Percentiles rank a stretch among this genome's conserved stretches.
These are phyloP conservation scores for Gossypium ekmanianum DNA, from an alignment of 345 rosid species.

Conservation along the genomic window DNA sequence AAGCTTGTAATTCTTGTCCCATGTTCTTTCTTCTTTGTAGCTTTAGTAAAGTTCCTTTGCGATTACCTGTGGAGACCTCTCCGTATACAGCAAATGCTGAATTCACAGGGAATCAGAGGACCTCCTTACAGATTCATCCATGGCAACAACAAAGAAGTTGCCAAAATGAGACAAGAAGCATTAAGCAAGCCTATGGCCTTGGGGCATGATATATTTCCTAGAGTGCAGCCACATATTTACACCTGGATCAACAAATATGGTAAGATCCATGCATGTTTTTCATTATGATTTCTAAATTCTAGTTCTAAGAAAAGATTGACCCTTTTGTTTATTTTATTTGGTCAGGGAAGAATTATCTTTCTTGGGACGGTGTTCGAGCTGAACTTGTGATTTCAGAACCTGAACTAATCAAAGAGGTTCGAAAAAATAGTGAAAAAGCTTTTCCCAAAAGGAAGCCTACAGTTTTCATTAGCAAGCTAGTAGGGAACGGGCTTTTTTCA, in stretches of 20 bases:
- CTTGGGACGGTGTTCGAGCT: slow-evolving; percentile 34
- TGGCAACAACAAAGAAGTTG: slow-evolving; percentile 34
- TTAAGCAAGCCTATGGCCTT: slow-evolving; percentile 16
- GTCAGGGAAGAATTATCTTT: slow-evolving; percentile 33
- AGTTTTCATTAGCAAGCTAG: slow-evolving; percentile 15
- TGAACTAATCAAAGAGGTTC: slow-evolving; percentile 36
- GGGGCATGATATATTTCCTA: slow-evolving; percentile 22
- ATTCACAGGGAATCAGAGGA: slow-evolving; percentile 28
- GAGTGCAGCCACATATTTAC: slow-evolving; percentile 21
- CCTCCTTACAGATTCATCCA: slow-evolving; percentile 34
- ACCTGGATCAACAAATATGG: slow-evolving; percentile 29
- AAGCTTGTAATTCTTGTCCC: not conserved
- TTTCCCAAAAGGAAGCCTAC: slow-evolving; percentile 17
- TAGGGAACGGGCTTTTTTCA: slow-evolving; percentile 33
- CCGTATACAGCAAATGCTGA: slow-evolving; percentile 14
- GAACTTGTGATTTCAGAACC: slow-evolving; percentile 35
- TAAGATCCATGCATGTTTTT: not conserved
- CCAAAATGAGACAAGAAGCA: slow-evolving; percentile 8
- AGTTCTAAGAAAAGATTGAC: not conserved
- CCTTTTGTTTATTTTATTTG: not conserved
- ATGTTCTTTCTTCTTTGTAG: not conserved
- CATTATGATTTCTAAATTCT: not conserved
- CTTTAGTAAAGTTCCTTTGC: slow-evolving; percentile 13
- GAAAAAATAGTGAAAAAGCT: slow-evolving; percentile 29
- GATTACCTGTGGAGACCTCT: slow-evolving; percentile 28